Base-by-base conservation (phyloP, 2,329 filamentous ascomycete genomes). In the Coniochaeta prunicola region DNA sequence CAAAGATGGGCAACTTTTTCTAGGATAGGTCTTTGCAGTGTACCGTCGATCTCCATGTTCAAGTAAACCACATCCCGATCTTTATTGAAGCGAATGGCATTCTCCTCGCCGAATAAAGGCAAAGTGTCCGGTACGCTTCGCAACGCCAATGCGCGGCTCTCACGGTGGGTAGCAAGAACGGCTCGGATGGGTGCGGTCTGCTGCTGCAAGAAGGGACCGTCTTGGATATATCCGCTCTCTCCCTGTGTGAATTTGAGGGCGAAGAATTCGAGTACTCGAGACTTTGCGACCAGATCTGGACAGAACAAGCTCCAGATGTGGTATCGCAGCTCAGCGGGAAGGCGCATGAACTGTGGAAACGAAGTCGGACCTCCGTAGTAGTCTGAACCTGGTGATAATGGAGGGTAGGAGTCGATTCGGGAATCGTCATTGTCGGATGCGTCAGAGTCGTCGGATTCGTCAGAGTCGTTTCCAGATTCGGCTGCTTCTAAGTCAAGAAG, bases 241-340 rank as follows among this genome's bases (percentile, higher is more conserved):
- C 4, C n/a, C n/a, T n/a, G 61, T 57, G 17, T 21, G 21, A 8
- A 19, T 19, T 19, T 12, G 4, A 61, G 1, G 5, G 60, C 5
- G 0, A 34, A 40, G 19, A 68, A 59, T 9, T 63, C 56, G 17
- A 69, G 66, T 1, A 74, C 63, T 28, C 70, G 69, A 7, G 60
- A 58, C 38, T 67, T 63, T 1, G 57, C 61, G 34, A 62, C 66
- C 12, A 74, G 60, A 36, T 72, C 60, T 1, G 67, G 68, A 57
- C 72, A 71, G 56, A 71, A 70, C 9, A 66, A 62, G 19, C 69
- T 67, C 73, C 73, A 75, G 38, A 75, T 64, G 31, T 61, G 66
- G 4, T 63, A 50, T 34, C 72, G 71, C 13, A 75, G 67, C 59
- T 75, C 73, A 8, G 64, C 58, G 1, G 73, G 73, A 2, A 75